Evolutionary conservation across 306 rosid genomes (phyloP), one percentile per base, ranked within the genome.

Genomic region (Fragaria ananassa): DNA sequence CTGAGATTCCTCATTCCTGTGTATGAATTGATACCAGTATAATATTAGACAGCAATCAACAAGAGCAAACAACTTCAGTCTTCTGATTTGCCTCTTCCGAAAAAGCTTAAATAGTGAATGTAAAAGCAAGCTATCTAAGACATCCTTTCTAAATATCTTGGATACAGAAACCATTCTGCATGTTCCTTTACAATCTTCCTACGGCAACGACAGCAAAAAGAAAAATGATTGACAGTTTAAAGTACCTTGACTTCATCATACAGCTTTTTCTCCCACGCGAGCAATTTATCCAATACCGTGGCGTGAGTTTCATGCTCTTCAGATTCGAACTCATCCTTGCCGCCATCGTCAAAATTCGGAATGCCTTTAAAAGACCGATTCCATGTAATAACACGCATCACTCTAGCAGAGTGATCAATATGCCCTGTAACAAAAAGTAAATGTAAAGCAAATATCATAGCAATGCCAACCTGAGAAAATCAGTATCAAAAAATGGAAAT

Each of bases 221-320:
- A 4, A 74, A 74, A 57, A 25, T 35, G 2, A 60, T 25, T 0
- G 23, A 14, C 15, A 42, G 31, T 42, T 25, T 39, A 15, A 2
- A 2, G 63, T 86, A 95, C 99, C 91, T 96, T 96, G 23, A 96
- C 96, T 89, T 96, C 99, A 61, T 96, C 97, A 57, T 88, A 96
- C 35, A 96, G 92, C 79, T 96, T 96, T 82, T 96, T 96, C 82
- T 96, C 99, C 99, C 98, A 96, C 0, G 99, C 98, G 17, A 96
- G 88, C 90, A 92, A 75, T 84, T 96, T 96, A 84, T 96, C 99
- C 92, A 96, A 81, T 50, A 95, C 81, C 12, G 97, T 85, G 65
- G 97, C 99, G 73, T 95, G 99, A 50, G 99, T 95, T 87, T 95
- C 99, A 0, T 88, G 82, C 79, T 89, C 98, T 31, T 89, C 97